phyloP scores from a whole-genome alignment of 2,329 filamentous ascomycete genomes.

The Nemania serpens region DNA sequence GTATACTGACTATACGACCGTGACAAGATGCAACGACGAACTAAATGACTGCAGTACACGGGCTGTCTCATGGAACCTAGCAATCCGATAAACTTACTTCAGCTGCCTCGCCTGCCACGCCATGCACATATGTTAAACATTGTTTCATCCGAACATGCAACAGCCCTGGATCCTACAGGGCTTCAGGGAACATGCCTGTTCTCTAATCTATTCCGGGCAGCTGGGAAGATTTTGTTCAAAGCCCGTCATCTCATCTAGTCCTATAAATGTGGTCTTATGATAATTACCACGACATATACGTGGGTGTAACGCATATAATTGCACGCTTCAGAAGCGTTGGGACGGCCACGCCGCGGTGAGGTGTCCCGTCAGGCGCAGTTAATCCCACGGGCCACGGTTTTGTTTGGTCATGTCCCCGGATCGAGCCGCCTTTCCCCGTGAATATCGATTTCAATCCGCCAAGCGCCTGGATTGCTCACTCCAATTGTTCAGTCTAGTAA shows the following conservation, averaged over 20 bases:
- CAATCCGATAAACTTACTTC: too few relatives aligned
- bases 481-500: background rate
- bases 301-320: background rate
- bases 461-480: too few relatives aligned
- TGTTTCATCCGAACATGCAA: background rate
- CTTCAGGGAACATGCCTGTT: background rate
- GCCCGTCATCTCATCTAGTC: background rate
- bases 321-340: background rate
- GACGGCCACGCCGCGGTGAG: conserved; percentile 9
- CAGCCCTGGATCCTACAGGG: too few relatives aligned
- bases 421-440: too few relatives aligned
- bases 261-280: background rate
- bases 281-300: background rate
- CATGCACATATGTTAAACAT: too few relatives aligned
- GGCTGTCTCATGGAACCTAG: too few relatives aligned
- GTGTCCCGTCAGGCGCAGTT: conserved; percentile 4
- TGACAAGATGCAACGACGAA: too few relatives aligned
- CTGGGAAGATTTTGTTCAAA: background rate
- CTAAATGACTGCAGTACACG: too few relatives aligned
- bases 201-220: background rate
- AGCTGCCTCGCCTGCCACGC: too few relatives aligned
- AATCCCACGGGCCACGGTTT: background rate
- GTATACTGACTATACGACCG: too few relatives aligned
- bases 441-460: too few relatives aligned
- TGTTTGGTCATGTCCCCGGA: background rate